Evolutionary conservation across 164 flowering plant species (phyloP).

Genomic region (Tetrastigma voinierianum): DNA sequence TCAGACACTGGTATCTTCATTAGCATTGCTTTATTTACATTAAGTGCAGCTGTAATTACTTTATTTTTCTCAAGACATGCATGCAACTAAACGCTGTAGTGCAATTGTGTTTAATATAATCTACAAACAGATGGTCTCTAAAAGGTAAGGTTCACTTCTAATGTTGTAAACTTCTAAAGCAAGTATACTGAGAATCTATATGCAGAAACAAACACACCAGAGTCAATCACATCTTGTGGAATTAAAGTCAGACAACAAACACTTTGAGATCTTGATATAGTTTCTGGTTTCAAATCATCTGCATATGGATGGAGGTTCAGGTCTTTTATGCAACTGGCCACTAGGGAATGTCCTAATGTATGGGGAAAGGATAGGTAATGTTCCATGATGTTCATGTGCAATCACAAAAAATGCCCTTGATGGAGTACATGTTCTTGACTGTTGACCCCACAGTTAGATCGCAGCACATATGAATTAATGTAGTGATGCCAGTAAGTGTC

Average conservation of each 20-base stretch:
- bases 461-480: no score
- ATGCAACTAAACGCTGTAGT: no score
- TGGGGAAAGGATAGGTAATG: no score
- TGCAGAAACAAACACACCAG: not conserved
- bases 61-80: not conserved
- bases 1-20: conserved; percentile 69
- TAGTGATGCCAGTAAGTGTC: no score
- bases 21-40: conserved; percentile 1
- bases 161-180: not conserved
- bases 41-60: not conserved
- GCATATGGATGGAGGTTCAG: no score
- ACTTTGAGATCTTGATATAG: not conserved
- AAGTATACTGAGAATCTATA: not conserved
- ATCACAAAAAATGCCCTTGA: no score
- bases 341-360: no score
- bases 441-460: no score
- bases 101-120: not conserved
- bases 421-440: no score
- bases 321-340: no score
- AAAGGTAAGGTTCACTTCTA: not conserved
- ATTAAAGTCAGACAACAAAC: not conserved
- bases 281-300: not conserved
- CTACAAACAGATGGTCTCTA: not conserved
- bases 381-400: no score
- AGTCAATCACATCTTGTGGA: not conserved